Base-by-base conservation (phyloP, 2,329 filamentous ascomycete genomes). In the Colletotrichum siamense region DNA sequence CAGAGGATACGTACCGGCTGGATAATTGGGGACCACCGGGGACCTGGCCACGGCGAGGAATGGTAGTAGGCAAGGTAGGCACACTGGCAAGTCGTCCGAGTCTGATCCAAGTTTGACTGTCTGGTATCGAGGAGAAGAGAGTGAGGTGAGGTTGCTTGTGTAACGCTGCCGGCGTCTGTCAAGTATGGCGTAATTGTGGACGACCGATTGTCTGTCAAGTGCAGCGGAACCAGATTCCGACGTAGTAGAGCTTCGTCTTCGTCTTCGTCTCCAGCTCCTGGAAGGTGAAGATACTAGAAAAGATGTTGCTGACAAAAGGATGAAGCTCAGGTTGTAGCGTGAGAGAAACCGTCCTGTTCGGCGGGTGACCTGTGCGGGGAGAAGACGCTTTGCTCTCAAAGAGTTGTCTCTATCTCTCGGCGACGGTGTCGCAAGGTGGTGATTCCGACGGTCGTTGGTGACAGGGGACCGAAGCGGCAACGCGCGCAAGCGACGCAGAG, bases 1-100 rank as follows among this genome's bases (percentile, higher is more conserved):
- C n/a, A 18, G 12, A 24, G 22, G 39, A 55, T 73, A 75, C 73
- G 73, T 75, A 75, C 73, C 63, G n/a, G 26, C 26, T 49, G 61
- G 18, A 49, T 66, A 67, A 34, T 22, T 26, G 16, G 24, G 63
- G 24, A 32, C 28, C 39, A 52, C 39, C 18, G 30, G 24, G 63
- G 39, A 26, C 39, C 24, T 52, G 22, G 8, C 39, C 30, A 39
- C 63, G 39, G 44, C n/a, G 63, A 28, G 63, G 18, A n/a, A 66
- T 26, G 39, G 59, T 16, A 8, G 22, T 26, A 57, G 67, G 55
- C 9, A 22, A 22, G 9, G 44, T 5, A 63, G 13, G 55, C 36
- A 32, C 59, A 34, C 28, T 44, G 61, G 39, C 44, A 71, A 39
- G 16, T 22, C 30, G 22, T 22, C 36, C 24, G 39, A 28, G 15